phyloP scores from a whole-genome alignment of 2,329 filamentous ascomycete species.

The Ceratocystis colombiana region DNA sequence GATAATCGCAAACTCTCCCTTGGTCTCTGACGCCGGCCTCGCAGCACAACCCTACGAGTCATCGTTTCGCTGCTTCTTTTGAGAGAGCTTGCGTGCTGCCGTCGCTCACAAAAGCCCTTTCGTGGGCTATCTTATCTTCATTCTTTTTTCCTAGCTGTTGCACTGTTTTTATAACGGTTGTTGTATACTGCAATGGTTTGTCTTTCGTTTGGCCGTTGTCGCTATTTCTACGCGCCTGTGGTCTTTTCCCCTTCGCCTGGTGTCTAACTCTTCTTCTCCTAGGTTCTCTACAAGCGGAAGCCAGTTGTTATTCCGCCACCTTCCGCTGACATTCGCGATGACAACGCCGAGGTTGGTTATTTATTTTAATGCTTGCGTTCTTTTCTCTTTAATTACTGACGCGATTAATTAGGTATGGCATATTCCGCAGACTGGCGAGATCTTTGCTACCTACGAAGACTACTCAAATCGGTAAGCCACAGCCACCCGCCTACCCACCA shows the following conservation, averaged over 20 bases:
- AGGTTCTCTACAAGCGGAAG: conserved; percentile 96
- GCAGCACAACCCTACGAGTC: not conserved
- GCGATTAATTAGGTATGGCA: conserved; percentile 63
- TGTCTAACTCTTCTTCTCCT: conserved; percentile 24
- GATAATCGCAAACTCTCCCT: conserved; percentile 2
- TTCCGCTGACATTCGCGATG: conserved; percentile 62
- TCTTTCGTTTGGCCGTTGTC: not conserved
- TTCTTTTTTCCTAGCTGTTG: not conserved
- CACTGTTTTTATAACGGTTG: not conserved
- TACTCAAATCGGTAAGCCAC: conserved; percentile 66
- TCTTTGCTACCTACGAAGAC: conserved; percentile 79
- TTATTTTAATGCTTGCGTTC: conserved; percentile 17
- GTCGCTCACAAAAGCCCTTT: not conserved
- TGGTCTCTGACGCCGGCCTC: not conserved
- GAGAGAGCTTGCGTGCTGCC: not conserved
- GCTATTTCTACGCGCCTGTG: conserved; percentile 10
- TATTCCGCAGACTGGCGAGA: conserved; percentile 78
- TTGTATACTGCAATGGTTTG: conserved; percentile 8
- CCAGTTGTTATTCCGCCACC: conserved; percentile 68
- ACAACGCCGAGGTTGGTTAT: conserved; percentile 64
- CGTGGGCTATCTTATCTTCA: not conserved
- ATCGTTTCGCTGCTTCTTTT: not conserved
- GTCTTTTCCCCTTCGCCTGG: not conserved
- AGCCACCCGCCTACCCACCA: conserved; percentile 11
- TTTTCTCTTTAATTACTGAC: conserved; percentile 23